Evolutionary conservation across 208 protist genomes (phyloP).

Genomic region (Acanthamoeba culbertsoni): DNA sequence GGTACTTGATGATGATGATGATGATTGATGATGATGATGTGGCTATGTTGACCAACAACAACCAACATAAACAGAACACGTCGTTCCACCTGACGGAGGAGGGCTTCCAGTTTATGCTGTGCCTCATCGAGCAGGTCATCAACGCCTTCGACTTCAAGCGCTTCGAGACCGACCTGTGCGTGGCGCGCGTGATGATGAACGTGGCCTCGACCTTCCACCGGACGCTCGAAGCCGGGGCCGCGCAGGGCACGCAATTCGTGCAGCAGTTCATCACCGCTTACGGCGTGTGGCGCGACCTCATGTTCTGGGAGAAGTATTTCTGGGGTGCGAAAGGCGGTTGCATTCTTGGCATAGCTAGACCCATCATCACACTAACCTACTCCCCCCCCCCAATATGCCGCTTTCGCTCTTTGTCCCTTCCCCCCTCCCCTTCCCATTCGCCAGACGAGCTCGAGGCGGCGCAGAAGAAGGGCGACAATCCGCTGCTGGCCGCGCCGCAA

Average conservation of each 20-base stretch:
- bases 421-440: background rate
- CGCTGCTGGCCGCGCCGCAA: background rate
- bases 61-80: background rate
- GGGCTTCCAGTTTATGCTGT: slow-evolving; percentile 19
- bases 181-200: slow-evolving; percentile 51
- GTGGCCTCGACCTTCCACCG: slow-evolving; percentile 41
- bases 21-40: background rate
- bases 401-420: too few species aligned
- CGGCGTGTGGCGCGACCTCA: background rate
- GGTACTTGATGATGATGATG: background rate
- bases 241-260: slow-evolving; percentile 38
- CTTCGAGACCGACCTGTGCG: background rate
- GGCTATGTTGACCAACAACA: background rate
- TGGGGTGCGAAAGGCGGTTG: slow-evolving; percentile 26
- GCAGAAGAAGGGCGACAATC: background rate
- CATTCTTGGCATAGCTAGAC: background rate
- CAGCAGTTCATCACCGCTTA: slow-evolving; percentile 57
- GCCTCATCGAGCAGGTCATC: slow-evolving; percentile 45
- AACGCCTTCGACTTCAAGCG: slow-evolving; percentile 10
- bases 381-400: too few species aligned
- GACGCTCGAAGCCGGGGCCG: background rate
- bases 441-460: background rate
- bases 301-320: slow-evolving; percentile 59
- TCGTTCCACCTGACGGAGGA: slow-evolving; percentile 28
- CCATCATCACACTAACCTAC: background rate